These are phyloP conservation scores for Fraxinus quadrangulata DNA, from an alignment of 257 asterid species.

Conservation along the genomic window DNA sequence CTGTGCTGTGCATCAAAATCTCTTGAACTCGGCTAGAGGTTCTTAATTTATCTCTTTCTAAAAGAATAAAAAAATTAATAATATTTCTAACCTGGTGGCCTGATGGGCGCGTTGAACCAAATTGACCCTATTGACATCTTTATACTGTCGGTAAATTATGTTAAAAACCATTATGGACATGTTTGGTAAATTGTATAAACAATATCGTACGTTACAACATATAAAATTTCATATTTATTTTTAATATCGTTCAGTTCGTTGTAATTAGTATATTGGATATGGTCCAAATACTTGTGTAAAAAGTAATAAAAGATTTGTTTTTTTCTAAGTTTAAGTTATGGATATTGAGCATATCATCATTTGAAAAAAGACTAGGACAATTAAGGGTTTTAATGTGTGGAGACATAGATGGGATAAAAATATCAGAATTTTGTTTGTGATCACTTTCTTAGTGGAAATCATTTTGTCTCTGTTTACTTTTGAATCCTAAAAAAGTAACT, in stretches of 20 bases:
- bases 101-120: not conserved
- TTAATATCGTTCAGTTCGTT: no score
- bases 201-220: no score
- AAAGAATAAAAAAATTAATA: no score
- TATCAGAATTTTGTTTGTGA: constrained; percentile 31
- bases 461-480: constrained; percentile 45
- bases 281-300: not conserved
- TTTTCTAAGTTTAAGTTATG: constrained; percentile 3
- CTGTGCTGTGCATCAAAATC: no score
- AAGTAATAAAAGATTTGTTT: not conserved
- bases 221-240: no score
- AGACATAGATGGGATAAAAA: constrained; percentile 47
- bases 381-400: constrained; percentile 37
- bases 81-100: not conserved
- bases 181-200: no score
- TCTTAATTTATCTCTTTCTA: not conserved
- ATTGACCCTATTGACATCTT: not conserved
- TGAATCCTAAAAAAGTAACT: constrained; percentile 34
- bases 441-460: constrained; percentile 41
- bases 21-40: not conserved
- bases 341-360: constrained; percentile 36
- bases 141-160: no score
- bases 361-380: constrained; percentile 37
- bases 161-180: no score
- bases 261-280: no score